Evolutionary conservation across 495 filamentous ascomycete species (phyloP).

Genomic region (Penicillium samsonianum): DNA sequence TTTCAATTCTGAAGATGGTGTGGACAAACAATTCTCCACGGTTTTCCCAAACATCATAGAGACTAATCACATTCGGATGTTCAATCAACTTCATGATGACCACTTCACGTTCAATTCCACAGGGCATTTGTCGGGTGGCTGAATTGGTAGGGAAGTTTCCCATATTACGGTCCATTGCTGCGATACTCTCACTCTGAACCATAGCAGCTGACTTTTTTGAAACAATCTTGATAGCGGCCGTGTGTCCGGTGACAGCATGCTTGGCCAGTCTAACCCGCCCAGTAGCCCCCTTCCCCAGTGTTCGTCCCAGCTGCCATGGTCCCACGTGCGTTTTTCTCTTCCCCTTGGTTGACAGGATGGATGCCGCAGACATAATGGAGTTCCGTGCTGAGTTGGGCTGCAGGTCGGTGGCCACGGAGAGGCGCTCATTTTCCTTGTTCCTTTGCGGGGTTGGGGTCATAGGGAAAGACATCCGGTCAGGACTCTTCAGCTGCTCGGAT

Average conservation of each 20-base stretch:
- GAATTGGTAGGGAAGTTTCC: slow-evolving; percentile 37
- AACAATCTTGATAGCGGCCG: slow-evolving; percentile 92
- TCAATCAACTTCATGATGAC: slow-evolving; percentile 95
- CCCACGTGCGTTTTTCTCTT: slow-evolving; percentile 78
- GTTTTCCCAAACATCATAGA: slow-evolving; percentile 98
- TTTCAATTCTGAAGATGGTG: slow-evolving; percentile 36
- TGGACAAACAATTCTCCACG: slow-evolving; percentile 72
- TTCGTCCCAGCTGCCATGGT: slow-evolving; percentile 88
- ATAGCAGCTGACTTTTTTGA: slow-evolving; percentile 71
- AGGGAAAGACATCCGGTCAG: slow-evolving; percentile 41
- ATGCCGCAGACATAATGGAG: slow-evolving; percentile 71
- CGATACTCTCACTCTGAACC: slow-evolving; percentile 73
- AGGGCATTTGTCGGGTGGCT: slow-evolving; percentile 69
- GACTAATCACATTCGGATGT: slow-evolving; percentile 86
- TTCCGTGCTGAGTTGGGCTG: slow-evolving; percentile 60
- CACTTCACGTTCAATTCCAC: slow-evolving; percentile 87
- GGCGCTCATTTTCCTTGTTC: slow-evolving; percentile 53
- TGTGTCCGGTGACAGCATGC: slow-evolving; percentile 70
- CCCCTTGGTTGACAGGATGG: slow-evolving; percentile 59
- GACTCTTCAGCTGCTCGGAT: slow-evolving; percentile 31
- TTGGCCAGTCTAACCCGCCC: slow-evolving; percentile 80
- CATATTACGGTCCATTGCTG: slow-evolving; percentile 62
- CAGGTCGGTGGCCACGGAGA: slow-evolving; percentile 56
- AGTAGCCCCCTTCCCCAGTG: slow-evolving; percentile 81
- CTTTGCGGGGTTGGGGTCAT: slow-evolving; percentile 36